Evolutionary conservation across 2,329 filamentous ascomycete species (phyloP), one percentile per base, ranked within the genome.

Genomic region (Pyrenophora tritici-repentis): DNA sequence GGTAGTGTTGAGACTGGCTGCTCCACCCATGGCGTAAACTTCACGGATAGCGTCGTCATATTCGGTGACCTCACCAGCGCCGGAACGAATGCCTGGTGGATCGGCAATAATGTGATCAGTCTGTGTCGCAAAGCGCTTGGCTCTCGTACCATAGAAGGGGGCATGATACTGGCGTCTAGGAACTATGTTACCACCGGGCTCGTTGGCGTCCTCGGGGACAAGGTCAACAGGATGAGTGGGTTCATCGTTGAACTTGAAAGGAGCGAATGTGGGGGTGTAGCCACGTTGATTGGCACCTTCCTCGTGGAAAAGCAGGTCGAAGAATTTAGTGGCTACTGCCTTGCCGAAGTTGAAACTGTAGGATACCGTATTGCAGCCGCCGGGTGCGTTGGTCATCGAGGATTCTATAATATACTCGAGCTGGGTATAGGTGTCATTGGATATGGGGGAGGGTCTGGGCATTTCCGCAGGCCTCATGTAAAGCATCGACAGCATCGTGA

Each of bases 101-200:
- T 59, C 56, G 3, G 56, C 56, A 29, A 54, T 39, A 3, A 43
- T 37, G 33, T 59, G 56, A 9, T 59, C 56, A 8, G 35, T 46
- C 39, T 59, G 56, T 7, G 56, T 59, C 1, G 61, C 61, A 12
- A 66, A 39, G 13, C 64, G 55, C 35, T 61, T 63, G 9, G 59
- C 63, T 8, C 48, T 55, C 35, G 38, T 47, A n/a, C 63, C 63
- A 38, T 67, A 67, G 48, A 63, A 67, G 1, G 63, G 63, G 5
- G 42, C 61, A 16, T 56, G 49, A 29, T 64, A 64, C 12, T 61
- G 34, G 4, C 57, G 54, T n/a, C n/a, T n/a, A n/a, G 31, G 59
- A 53, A 2, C 58, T 50, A 32, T 39, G 44, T 48, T 49, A 8
- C 62, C 62, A 33, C 54, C 51, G 10, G 63, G 63, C 32, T 66